These are phyloP conservation scores for Peribolospora baueri DNA, from an alignment of 768 basidiomycete genomes.

Conservation along the genomic window DNA sequence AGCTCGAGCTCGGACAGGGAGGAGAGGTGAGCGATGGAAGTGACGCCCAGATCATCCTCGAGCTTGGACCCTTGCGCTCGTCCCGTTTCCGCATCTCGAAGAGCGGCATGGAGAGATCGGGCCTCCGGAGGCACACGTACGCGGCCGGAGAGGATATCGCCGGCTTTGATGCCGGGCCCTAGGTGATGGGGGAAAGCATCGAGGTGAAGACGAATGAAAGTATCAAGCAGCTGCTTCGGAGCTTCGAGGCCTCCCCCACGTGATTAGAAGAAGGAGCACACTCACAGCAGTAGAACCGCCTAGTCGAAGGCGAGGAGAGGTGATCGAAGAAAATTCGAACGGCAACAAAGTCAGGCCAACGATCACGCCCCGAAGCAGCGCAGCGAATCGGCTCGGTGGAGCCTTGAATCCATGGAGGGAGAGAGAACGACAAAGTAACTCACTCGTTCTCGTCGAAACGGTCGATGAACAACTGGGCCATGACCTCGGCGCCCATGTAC, in stretches of 20 bases:
- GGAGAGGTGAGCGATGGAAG: not conserved
- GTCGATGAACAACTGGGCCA: conserved; percentile 12
- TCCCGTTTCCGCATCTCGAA: conserved; percentile 12
- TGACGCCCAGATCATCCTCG: conserved; percentile 1
- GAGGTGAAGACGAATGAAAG: not conserved
- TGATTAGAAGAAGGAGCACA: too few relatives aligned
- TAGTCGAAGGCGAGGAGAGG: not conserved
- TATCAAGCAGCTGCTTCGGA: too few relatives aligned
- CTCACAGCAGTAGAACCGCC: not conserved
- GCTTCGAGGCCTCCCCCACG: too few relatives aligned
- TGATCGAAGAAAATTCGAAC: too few relatives aligned
- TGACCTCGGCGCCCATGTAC: conserved; percentile 14
- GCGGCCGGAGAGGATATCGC: conserved; percentile 12
- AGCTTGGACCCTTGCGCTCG: conserved; percentile 7
- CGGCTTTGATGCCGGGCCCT: conserved; percentile 9
- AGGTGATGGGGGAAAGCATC: not conserved
- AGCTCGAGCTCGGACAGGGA: conserved; percentile 6
- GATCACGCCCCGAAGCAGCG: not conserved
- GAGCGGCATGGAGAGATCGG: conserved; percentile 4
- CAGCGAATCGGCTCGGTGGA: not conserved
- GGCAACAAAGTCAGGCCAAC: too few relatives aligned
- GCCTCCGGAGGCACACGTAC: conserved; percentile 7
- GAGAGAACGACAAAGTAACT: not conserved
- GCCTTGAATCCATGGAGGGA: too few relatives aligned
- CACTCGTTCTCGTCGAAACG: conserved; percentile 12